phyloP scores from a whole-genome alignment of 2,329 filamentous ascomycete species.

The Taxawa tesnikishii region DNA sequence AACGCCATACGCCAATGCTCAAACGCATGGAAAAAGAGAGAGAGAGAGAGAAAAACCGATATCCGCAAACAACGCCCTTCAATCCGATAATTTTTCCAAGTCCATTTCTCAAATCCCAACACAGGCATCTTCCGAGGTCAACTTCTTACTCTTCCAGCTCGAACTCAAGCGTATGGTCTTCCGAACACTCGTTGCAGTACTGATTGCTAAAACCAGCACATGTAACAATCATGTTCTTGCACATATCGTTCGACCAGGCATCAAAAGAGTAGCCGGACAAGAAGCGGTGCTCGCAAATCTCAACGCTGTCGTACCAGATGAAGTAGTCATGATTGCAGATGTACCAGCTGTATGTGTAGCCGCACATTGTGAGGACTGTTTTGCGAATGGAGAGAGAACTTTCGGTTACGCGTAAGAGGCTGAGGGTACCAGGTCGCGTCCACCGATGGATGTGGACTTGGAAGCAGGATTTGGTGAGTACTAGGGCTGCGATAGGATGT shows the following conservation, averaged over 20 bases:
- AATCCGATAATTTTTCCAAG: too few species aligned
- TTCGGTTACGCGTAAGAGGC: too few species aligned
- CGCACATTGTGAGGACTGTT: slow-evolving; percentile 34
- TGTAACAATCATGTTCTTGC: slow-evolving; percentile 17
- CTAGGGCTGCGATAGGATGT: too few species aligned
- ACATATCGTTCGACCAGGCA: slow-evolving; percentile 36
- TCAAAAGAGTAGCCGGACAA: slow-evolving; percentile 35
- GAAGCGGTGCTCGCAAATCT: slow-evolving; percentile 31
- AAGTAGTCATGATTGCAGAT: slow-evolving; percentile 37
- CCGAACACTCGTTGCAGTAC: slow-evolving; percentile 31
- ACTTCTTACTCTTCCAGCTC: slow-evolving; percentile 24
- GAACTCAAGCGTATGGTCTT: slow-evolving; percentile 29
- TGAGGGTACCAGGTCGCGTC: too few species aligned
- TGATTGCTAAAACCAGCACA: slow-evolving; percentile 32
- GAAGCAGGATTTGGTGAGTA: too few species aligned
- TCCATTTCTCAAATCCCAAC: too few species aligned
- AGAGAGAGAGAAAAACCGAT: too few species aligned
- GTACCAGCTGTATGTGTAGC: slow-evolving; percentile 34
- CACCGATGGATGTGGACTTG: too few species aligned
- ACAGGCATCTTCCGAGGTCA: background rate
- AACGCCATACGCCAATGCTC: too few species aligned
- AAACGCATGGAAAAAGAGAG: too few species aligned
- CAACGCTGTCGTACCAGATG: slow-evolving; percentile 32
- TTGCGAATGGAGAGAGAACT: too few species aligned
- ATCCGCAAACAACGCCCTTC: too few species aligned